Evolutionary conservation across 108 stramenopile species (phyloP).

Genomic region (Ochromonas danica): DNA sequence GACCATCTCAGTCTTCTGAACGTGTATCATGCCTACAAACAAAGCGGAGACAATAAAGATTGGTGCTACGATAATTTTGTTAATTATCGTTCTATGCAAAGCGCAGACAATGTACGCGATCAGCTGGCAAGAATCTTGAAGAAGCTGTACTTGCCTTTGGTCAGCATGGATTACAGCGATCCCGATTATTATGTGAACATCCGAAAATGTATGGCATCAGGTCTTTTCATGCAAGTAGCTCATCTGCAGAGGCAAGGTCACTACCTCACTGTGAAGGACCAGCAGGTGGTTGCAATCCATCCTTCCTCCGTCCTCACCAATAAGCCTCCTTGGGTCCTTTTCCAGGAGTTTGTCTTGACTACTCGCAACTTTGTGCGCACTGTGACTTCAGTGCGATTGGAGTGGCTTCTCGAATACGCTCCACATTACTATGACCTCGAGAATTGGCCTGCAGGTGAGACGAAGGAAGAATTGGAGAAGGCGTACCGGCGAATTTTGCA

Average conservation of each 20-base stretch:
- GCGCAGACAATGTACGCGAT: conserved; percentile 80
- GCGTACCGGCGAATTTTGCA: not conserved
- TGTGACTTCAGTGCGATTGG: conserved; percentile 77
- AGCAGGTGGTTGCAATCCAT: conserved; percentile 91
- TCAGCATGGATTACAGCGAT: conserved; percentile 77
- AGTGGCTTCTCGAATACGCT: conserved; percentile 93
- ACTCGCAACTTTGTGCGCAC: conserved; percentile 97
- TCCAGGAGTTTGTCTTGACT: conserved; percentile 97
- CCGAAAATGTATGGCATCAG: conserved; percentile 53
- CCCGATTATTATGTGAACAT: conserved; percentile 82
- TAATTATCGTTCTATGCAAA: conserved; percentile 81
- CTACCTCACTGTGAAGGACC: conserved; percentile 97
- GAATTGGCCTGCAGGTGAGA: conserved; percentile 76
- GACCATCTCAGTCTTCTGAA: conserved; percentile 95
- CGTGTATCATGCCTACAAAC: conserved; percentile 86
- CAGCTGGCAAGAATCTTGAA: conserved; percentile 86
- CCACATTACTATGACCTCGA: conserved; percentile 98
- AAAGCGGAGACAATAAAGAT: conserved; percentile 73
- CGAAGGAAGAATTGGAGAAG: conserved; percentile 55
- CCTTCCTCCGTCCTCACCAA: conserved; percentile 80
- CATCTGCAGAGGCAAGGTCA: conserved; percentile 83
- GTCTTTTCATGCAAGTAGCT: conserved; percentile 94
- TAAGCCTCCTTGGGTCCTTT: conserved; percentile 95
- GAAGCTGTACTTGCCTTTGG: conserved; percentile 72
- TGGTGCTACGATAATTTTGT: conserved; percentile 99